phyloP scores from a whole-genome alignment of 441 rosid genomes.

The Breynia disticha region DNA sequence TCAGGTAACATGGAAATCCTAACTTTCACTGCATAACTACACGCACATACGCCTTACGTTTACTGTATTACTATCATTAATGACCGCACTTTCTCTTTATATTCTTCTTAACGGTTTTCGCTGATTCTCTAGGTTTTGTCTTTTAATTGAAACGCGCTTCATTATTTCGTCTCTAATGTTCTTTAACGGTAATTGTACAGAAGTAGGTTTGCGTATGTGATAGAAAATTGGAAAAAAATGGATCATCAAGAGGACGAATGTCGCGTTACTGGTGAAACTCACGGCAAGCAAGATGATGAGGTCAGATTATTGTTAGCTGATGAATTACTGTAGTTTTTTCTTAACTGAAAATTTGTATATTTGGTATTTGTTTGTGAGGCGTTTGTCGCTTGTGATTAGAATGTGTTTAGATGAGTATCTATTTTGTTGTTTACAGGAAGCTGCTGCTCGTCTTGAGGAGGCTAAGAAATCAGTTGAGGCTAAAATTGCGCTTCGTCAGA shows the following conservation, averaged over 20 bases:
- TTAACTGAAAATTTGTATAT: not conserved
- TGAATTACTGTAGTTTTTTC: not conserved
- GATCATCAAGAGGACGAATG: constrained; percentile 63
- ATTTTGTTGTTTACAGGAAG: constrained; percentile 45
- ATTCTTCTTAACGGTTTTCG: no score
- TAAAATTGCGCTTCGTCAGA: constrained; percentile 85
- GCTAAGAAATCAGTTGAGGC: constrained; percentile 61
- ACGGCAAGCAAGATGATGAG: constrained; percentile 68
- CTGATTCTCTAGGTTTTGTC: no score
- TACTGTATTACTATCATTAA: no score
- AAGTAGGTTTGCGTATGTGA: constrained; percentile 1
- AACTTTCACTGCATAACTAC: not conserved
- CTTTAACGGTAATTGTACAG: no score
- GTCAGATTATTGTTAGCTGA: constrained; percentile 24
- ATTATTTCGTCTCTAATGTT: no score
- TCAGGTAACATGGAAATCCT: constrained; percentile 18
- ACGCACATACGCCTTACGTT: not conserved
- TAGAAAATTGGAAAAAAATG: constrained; percentile 24
- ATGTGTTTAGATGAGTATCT: not conserved
- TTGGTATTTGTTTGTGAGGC: no score
- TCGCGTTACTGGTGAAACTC: constrained; percentile 34
- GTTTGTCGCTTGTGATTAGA: not conserved
- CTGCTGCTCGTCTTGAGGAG: constrained; percentile 71
- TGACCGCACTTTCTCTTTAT: no score
- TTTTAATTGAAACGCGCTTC: no score